Base-by-base conservation (phyloP, 768 basidiomycete species). In the Strobilomyces confusus region DNA sequence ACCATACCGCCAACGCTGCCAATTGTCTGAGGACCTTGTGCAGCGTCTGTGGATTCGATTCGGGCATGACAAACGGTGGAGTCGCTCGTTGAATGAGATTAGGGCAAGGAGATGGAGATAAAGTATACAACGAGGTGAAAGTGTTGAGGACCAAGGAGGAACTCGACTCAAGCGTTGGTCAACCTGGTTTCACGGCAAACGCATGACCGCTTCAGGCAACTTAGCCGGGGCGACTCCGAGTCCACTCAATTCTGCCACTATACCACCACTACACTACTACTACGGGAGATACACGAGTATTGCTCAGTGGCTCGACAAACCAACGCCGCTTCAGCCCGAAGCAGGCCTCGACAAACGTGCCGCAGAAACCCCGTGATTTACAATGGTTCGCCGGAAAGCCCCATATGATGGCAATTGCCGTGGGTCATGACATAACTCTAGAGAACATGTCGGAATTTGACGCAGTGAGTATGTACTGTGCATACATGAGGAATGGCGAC, bases 11-110 rank as follows among this genome's bases (percentile, higher is more conserved):
- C 72, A 83, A 81, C 30, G 78, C 73, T 22, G 94, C 87, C 45
- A 94, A 71, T 42, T 73, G 73, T 49, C 89, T 83, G 55, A 97
- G 77, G 34, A 89, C 64, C 44, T 80, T 77, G 73, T 95, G 94
- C 55, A 86, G 69, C 41, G 80, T 41, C 55, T 73, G 72, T 36
- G 69, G 50, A 41, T 76, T 67, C 14, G 73, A 57, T 65, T 72
- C 72, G 15, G 58, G 36, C 64, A 65, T 67, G n/a, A 15, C 30
- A 17, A 19, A 25, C 23, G 33, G 45, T 34, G 25, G 30, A 29
- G 42, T 49, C 29, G 55, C 48, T 46, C 25, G 43, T 34, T 43
- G 42, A 43, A 40, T 41, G 47, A 38, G 19, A 54, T 55, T 65
- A 54, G 38, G 0, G 22, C 15, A 12, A 63, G 17, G 46, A 17